Percentiles rank a stretch among this genome's conserved stretches.
phyloP scores from a whole-genome alignment of 2,329 filamentous ascomycete genomes.

The Lecanicillium sp. region DNA sequence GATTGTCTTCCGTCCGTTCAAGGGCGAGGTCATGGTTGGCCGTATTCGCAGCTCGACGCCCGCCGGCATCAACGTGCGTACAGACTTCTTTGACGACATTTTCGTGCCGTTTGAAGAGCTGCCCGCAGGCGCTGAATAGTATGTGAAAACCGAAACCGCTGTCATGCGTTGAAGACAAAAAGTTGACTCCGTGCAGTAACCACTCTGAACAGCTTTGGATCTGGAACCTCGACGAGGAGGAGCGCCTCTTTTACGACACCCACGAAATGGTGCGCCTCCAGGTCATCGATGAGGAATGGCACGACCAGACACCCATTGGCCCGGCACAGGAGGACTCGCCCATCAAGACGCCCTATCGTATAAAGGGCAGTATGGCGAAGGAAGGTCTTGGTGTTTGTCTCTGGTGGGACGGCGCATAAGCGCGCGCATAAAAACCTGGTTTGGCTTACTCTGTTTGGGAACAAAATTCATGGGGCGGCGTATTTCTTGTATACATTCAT shows the following conservation, averaged over 20 bases:
- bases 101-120: conserved; percentile 70
- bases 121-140: conserved; percentile 73
- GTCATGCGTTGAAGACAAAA: conserved; percentile 20
- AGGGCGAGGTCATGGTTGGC: conserved; percentile 83
- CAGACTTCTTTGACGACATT: conserved; percentile 93
- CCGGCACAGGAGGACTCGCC: conserved; percentile 55
- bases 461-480: conserved; percentile 16
- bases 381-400: conserved; percentile 56
- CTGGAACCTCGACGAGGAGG: conserved; percentile 65
- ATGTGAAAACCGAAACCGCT: background rate
- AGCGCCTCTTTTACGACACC: conserved; percentile 78
- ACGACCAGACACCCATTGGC: conserved; percentile 73
- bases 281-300: conserved; percentile 83
- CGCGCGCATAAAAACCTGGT: conserved; percentile 1
- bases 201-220: conserved; percentile 75
- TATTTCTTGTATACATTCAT: conserved; percentile 19
- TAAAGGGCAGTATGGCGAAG: conserved; percentile 59
- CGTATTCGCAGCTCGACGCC: conserved; percentile 71
- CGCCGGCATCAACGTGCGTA: conserved; percentile 69
- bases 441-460: background rate
- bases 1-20: conserved; percentile 92
- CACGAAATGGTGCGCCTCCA: conserved; percentile 84
- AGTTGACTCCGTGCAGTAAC: conserved; percentile 51
- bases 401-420: conserved; percentile 50
- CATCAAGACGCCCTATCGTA: conserved; percentile 64